These are phyloP conservation scores for Claviceps humidiphila DNA, from an alignment of 2,329 filamentous ascomycete species.

Conservation along the genomic window DNA sequence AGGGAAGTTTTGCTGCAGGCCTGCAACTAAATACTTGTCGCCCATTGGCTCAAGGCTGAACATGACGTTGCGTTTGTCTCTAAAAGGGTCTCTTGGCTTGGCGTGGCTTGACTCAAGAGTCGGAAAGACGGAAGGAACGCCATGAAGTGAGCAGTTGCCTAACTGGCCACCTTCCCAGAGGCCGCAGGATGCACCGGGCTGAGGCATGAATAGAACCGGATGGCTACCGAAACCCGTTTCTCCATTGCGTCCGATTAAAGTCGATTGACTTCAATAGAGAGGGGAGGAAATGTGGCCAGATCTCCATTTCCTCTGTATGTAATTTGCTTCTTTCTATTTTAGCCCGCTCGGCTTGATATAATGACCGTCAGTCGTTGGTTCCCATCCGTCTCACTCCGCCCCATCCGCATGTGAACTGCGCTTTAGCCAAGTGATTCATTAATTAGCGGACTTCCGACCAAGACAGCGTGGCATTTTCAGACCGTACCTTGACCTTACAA, in stretches of 20 bases:
- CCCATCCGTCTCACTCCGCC: neutral
- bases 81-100: neutral
- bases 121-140: neutral
- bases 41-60: too few relatives aligned
- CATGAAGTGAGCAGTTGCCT: neutral
- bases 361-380: neutral
- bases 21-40: too few relatives aligned
- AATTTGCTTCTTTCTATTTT: neutral
- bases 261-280: neutral
- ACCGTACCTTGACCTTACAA: neutral
- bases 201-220: neutral
- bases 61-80: too few relatives aligned
- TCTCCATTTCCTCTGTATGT: neutral
- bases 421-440: neutral
- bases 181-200: neutral
- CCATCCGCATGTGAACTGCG: neutral
- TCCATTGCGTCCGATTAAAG: too few relatives aligned
- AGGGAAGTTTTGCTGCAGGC: too few relatives aligned
- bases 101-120: neutral
- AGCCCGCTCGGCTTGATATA: neutral
- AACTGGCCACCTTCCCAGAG: neutral
- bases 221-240: neutral
- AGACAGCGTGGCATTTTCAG: conserved; percentile 15
- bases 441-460: neutral
- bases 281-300: neutral